phyloP scores from a whole-genome alignment of 176 grass and related monocot species.

The Bothriochloa decipiens region DNA sequence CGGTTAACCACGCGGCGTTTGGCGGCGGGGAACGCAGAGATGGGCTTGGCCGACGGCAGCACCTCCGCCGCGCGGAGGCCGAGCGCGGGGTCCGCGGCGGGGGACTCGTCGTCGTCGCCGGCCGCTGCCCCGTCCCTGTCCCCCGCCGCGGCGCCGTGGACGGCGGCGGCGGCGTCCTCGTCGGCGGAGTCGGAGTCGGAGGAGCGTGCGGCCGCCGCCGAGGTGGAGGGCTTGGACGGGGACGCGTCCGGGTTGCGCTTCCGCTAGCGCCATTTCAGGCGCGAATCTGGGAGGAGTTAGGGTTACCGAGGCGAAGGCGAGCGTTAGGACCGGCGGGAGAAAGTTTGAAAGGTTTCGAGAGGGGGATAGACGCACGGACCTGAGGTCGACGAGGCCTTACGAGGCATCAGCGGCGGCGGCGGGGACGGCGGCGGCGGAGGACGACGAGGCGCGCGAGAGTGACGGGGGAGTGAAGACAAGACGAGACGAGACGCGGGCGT shows the following conservation, averaged over 20 bases:
- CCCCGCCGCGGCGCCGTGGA: constrained; percentile 4
- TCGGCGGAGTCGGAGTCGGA: constrained; percentile 36
- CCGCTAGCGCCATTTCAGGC: constrained; percentile 84
- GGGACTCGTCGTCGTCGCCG: background rate
- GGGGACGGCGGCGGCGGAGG: background rate
- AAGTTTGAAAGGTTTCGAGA: background rate
- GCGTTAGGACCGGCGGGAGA: background rate
- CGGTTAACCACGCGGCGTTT: constrained; percentile 66
- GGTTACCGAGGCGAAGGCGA: background rate
- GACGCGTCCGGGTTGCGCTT: constrained; percentile 61
- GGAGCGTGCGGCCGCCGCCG: background rate
- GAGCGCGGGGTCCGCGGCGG: constrained; percentile 7
- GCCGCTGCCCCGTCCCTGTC: background rate
- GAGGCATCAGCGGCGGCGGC: constrained; percentile 62
- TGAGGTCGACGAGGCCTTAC: constrained; percentile 57
- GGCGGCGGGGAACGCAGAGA: constrained; percentile 64
- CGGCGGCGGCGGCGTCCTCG: constrained; percentile 26
- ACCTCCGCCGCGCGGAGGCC: constrained; percentile 61
- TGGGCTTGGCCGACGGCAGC: constrained; percentile 48
- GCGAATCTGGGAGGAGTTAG: constrained; percentile 66
- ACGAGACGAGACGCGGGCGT: background rate
- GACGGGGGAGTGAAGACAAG: background rate
- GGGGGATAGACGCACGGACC: constrained; percentile 41
- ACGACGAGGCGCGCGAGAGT: background rate
- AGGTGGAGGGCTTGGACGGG: constrained; percentile 52